A percentile compares a stretch with the other conserved stretches of the same genome.
These are phyloP conservation scores for Termitomyces sp. DNA, from an alignment of 768 basidiomycete species.

Conservation along the genomic window DNA sequence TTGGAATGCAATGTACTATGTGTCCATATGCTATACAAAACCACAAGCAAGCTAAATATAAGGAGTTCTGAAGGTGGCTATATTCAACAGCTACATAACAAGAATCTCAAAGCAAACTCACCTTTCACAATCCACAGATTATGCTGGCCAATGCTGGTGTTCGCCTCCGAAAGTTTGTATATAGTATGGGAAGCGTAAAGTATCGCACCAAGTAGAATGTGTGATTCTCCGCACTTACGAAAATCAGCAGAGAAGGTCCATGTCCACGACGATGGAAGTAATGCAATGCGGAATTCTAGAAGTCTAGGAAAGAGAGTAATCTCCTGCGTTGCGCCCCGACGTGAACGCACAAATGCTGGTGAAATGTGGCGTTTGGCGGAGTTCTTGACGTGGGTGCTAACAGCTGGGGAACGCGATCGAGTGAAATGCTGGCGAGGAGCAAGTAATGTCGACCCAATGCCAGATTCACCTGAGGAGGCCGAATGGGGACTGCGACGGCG, in stretches of 20 bases:
- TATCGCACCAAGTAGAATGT: slow-evolving; percentile 60
- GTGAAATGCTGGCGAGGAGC: slow-evolving; percentile 49
- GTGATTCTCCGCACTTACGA: slow-evolving; percentile 58
- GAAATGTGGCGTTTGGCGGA: slow-evolving; percentile 28
- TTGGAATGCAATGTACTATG: slow-evolving; percentile 37
- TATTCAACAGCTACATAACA: slow-evolving; percentile 1
- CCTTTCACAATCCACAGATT: slow-evolving; percentile 50
- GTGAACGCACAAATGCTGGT: slow-evolving; percentile 38
- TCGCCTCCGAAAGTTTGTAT: slow-evolving; percentile 25
- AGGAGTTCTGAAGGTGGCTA: slow-evolving; percentile 45
- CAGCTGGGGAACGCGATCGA: slow-evolving; percentile 67
- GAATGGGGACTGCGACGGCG: slow-evolving; percentile 25
- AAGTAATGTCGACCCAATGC: slow-evolving; percentile 24
- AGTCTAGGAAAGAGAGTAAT: slow-evolving; percentile 43
- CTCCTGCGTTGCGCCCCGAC: slow-evolving; percentile 24
- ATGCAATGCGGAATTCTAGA: slow-evolving; percentile 36
- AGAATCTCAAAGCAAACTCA: slow-evolving; percentile 20
- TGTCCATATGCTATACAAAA: slow-evolving; percentile 58
- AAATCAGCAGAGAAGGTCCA: slow-evolving; percentile 57
- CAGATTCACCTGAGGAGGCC: slow-evolving; percentile 36
- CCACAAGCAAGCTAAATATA: slow-evolving; percentile 45
- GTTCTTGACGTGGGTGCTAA: slow-evolving; percentile 31
- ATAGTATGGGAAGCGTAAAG: slow-evolving; percentile 51
- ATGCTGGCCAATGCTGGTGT: slow-evolving; percentile 18
- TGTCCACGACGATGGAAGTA: slow-evolving; percentile 34